Base-by-base conservation (phyloP, 805 yeast species). In the Metschnikowia bowlesiae region DNA sequence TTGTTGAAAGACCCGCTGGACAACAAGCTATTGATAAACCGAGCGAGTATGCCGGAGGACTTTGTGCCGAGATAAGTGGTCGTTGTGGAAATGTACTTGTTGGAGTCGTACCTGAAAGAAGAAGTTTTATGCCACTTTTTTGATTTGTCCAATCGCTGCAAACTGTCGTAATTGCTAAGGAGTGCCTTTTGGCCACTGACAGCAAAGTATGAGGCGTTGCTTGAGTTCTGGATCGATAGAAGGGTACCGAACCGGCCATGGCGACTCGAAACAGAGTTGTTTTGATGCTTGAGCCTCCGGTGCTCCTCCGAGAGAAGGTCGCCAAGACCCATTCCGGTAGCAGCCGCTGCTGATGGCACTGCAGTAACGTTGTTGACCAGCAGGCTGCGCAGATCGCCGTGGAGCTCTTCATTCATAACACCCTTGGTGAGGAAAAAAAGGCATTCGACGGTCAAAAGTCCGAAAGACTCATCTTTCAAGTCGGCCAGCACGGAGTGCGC, bases 171-270 rank as follows among this genome's bases (percentile, higher is more conserved):
- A 18, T 76, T 74, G 40, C 76, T 72, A 9, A 73, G 57, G 3
- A 86, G 59, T 3, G 84, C 89, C 30, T 80, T 79, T 56, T 87
- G 91, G 2, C 96, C 94, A 3, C 77, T 72, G 2, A 94, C 78
- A 1, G 89, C 78, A 6, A 88, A 80, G 16, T 87, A 66, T 30
- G 87, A 72, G 30, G 82, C 73, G 47, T 83, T 83, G 26, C 78
- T 75, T 0, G 57, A 42, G 16, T 85, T 80, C 52, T 84, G 82
- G 31, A 92, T 74, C 1, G 96, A 84, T 9, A 90, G 66, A 54
- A 91, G 70, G 0, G 97, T 84, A 0, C 99, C 99, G 70, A 92
- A 92, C 47, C 96, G 76, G 2, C 94, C 91, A 63, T 92, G 99
- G 43, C 99, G 77, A 0, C 89, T 76, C 1, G 87, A 78, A 1